Evolutionary conservation across 1,139 yeast species (phyloP).

Genomic region (Schwanniomyces etchellsii): DNA sequence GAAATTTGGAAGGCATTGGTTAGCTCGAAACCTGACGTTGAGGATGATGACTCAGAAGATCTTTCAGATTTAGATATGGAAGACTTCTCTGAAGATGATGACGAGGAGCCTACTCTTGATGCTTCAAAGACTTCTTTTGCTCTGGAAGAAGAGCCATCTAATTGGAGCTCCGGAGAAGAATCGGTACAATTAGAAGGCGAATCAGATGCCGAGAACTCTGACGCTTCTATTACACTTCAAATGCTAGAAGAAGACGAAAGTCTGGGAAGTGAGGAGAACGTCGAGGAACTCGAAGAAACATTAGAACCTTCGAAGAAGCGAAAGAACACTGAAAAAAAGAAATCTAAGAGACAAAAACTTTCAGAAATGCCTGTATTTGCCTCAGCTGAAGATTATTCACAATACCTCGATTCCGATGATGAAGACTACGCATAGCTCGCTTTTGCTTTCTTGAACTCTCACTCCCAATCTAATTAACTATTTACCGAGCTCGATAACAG

Average conservation of each 20-base stretch:
- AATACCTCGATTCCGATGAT: slow-evolving; percentile 62
- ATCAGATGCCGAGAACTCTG: slow-evolving; percentile 23
- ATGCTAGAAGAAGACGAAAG: slow-evolving; percentile 11
- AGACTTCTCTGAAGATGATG: slow-evolving; percentile 20
- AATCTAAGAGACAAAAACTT: slow-evolving; percentile 53
- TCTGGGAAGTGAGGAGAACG: slow-evolving; percentile 10
- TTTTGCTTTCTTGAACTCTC: not conserved
- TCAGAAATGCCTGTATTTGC: slow-evolving; percentile 81
- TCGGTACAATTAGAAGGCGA: slow-evolving; percentile 13
- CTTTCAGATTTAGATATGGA: slow-evolving; percentile 27
- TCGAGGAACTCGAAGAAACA: slow-evolving; percentile 13
- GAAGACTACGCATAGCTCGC: slow-evolving; percentile 34
- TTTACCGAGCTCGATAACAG: not conserved
- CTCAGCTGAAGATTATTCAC: slow-evolving; percentile 82
- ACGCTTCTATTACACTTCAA: slow-evolving; percentile 35
- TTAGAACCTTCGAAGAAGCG: slow-evolving; percentile 17
- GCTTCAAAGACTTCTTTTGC: no score
- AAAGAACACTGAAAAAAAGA: slow-evolving; percentile 16
- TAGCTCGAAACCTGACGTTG: slow-evolving; percentile 77
- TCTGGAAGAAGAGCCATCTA: slow-evolving; percentile 19
- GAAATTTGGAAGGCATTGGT: slow-evolving; percentile 90
- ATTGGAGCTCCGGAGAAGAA: slow-evolving; percentile 18
- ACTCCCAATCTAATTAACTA: not conserved
- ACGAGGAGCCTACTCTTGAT: slow-evolving; percentile 20
- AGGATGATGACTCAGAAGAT: slow-evolving; percentile 46